These are phyloP conservation scores for Coffea eugenioides DNA, from an alignment of 257 asterid genomes.

Conservation along the genomic window DNA sequence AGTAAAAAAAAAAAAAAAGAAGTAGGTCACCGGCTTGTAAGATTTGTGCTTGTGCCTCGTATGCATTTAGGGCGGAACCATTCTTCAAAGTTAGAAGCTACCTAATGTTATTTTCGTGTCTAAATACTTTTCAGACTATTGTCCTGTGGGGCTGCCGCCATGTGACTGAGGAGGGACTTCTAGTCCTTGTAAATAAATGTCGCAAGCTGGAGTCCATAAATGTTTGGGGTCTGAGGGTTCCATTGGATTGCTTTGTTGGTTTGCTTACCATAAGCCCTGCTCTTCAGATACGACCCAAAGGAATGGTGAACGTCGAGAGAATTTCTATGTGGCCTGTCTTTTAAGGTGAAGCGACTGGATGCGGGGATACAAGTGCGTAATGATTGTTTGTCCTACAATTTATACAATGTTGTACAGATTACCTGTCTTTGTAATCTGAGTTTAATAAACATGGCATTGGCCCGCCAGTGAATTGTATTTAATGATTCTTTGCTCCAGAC, in stretches of 20 bases:
- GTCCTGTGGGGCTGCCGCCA: constrained; percentile 91
- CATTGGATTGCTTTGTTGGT: constrained; percentile 61
- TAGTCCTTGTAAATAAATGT: constrained; percentile 71
- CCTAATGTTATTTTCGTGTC: background rate
- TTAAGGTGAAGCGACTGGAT: constrained; percentile 22
- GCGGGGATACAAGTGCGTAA: constrained; percentile 1
- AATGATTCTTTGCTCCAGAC: constrained; percentile 1
- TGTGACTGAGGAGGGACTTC: constrained; percentile 76
- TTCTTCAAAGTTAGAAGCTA: background rate
- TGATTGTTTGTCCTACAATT: constrained; percentile 19
- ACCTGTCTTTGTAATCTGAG: constrained; percentile 15
- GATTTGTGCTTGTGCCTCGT: background rate
- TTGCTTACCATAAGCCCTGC: constrained; percentile 74
- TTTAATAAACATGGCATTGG: constrained; percentile 3
- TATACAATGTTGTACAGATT: constrained; percentile 10
- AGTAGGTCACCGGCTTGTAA: background rate
- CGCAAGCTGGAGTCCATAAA: constrained; percentile 71
- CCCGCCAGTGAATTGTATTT: background rate
- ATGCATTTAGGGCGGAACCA: background rate
- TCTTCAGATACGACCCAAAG: constrained; percentile 73
- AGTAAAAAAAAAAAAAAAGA: background rate
- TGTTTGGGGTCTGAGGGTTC: constrained; percentile 81
- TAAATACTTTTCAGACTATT: constrained; percentile 46
- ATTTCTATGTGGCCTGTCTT: constrained; percentile 45
- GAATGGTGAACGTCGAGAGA: constrained; percentile 36